Evolutionary conservation across 345 rosid species (phyloP), one percentile per base, ranked within the genome.

Genomic region (Syzygium oleosum): DNA sequence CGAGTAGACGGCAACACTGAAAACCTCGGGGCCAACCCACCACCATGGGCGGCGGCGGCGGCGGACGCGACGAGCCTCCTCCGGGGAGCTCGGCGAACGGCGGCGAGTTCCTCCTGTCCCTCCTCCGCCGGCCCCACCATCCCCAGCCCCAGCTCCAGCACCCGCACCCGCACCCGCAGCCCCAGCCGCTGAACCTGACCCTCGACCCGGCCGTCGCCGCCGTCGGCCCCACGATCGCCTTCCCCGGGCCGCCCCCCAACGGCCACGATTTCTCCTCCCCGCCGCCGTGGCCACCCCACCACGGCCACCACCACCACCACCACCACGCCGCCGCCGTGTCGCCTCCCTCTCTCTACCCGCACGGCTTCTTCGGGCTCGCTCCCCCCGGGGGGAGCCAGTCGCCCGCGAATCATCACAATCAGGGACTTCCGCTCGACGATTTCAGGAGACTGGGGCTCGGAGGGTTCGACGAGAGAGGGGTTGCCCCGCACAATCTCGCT

Each of bases 141-240:
- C 90, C 87, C 0, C 90, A 86, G 29, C 88, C 85, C 6, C 91
- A 85, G 68, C 87, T 85, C 19, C 87, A 85, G 46, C 87, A 85
- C 5, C 91, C 90, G 49, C 88, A 89, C 7, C 73, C 10, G 34
- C 92, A 56, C 1, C 91, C 27, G 14, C 91, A 55, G 58, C 88
- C 78, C 22, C 88, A 89, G 3, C 92, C 59, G 14, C 94, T 88
- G 25, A 54, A 87, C 34, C 86, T 91, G 59, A 58, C 89, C 87
- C 87, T 91, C 41, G 99, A 98, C 92, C 98, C 99, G 7, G 99
- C 98, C 25, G 95, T 98, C 65, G 97, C 99, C 0, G 96, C 96
- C 19, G 93, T 96, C 77, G 99, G 98, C 0, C 99, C 94, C 52
- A 86, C 92, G 51, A 38, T 96, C 6, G 87, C 90, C 4, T 88